Evolutionary conservation across 129 eudicot genomes (phyloP), one percentile per base, ranked within the genome.

Genomic region (Oenanthe sinensis): DNA sequence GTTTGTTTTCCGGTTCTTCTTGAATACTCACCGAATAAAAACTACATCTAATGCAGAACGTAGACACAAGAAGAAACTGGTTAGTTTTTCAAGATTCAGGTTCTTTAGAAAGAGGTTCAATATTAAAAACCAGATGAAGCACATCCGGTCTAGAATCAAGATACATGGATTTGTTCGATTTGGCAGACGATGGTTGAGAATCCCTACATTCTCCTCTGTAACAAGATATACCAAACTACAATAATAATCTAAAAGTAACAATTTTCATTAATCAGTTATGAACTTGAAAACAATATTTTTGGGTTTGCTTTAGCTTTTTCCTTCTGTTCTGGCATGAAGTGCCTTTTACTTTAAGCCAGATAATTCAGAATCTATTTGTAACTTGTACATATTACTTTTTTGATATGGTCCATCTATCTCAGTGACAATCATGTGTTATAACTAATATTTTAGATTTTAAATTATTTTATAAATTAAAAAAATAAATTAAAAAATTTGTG

Each of bases 81-180:
- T 88, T 17, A 85, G 60, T 6, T 81, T 82, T 44, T 79, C 93
- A 69, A 92, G 82, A 79, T 43, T 78, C 71, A 87, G 65, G 62
- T 67, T 88, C 50, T 65, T 79, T 39, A 76, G 60, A 74, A 74
- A 84, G 83, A 80, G 90, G 83, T 86, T 85, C 77, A 77, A 85
- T 49, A 73, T 96, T 83, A 73, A 60, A 67, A 92, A 77, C 47
- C 86, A 87, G 85, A 84, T 92, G 37, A 92, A 87, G 75, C 79
- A 87, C 75, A 84, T 92, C 28, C 92, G 84, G 15, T 90, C 93
- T 26, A 87, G 91, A 86, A 77, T 96, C 70, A 89, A 83, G 81
- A 87, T 92, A 48, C 91, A 42, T 43, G 84, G 91, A 79, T 86
- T 92, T 78, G 76, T 75, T 82, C 88, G 86, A 82, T 85, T 96